Evolutionary conservation across 805 yeast genomes (phyloP), one percentile per base, ranked within the genome.

Genomic region (Tetrapisispora taiwanensis): DNA sequence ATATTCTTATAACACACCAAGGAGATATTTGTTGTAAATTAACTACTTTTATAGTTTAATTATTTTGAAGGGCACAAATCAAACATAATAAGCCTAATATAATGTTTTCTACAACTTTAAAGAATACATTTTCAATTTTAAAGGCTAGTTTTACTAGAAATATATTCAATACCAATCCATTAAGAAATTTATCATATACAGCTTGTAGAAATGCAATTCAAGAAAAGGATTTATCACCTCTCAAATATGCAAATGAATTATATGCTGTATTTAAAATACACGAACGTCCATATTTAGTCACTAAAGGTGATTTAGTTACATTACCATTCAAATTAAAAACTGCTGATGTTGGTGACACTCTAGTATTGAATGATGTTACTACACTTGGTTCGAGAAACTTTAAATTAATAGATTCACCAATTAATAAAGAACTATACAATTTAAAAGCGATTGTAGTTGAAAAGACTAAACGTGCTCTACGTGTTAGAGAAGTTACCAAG

Each of bases 251-350:
- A 44, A 75, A 76, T 48, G 76, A 76, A 49, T 65, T 90, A 28
- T 92, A 87, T 59, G 97, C 97, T 38, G 72, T 85, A 8, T 74
- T 90, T 52, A 79, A 77, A 53, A 75, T 92, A 32, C 92, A 87
- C 68, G 78, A 81, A 63, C 79, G 87, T 64, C 86, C 92, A 36
- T 88, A 85, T 58, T 69, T 92, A 48, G 92, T 92, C 15, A 88
- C 97, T 22, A 77, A 81, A 52, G 99, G 99, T 19, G 99, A 92
- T 63, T 75, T 72, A 51, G 75, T 92, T 42, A 74, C 79, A 20
- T 65, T 92, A 33, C 96, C 97, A 3, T 89, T 76, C 64, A 75
- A 78, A 50, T 59, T 92, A 70, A 81, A 79, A 54, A 75, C 78
- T 43, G 92, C 82, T 10, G 72, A 79, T 42, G 80, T 90, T 4